Percentiles rank a stretch among this genome's conserved stretches.
Evolutionary conservation across 352 stramenopile species (phyloP).

Genomic region (Pythium brachiatum): DNA sequence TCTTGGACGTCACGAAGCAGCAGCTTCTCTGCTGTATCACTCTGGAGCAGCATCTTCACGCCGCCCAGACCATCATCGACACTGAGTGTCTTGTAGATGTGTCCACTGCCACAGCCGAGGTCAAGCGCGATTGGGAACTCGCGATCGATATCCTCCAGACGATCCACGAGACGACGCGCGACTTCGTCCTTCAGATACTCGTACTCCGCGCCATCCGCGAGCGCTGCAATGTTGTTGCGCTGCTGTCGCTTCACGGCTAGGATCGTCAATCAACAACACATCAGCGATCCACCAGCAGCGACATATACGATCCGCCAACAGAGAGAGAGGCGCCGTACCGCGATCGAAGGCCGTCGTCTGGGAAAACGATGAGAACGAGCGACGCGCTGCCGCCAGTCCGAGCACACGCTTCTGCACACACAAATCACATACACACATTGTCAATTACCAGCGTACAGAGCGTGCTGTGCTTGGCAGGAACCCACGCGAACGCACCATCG

Average conservation of each 20-base stretch:
- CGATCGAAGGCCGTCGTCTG: slow-evolving; percentile 59
- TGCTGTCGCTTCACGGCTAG: slow-evolving; percentile 78
- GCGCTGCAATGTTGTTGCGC: slow-evolving; percentile 67
- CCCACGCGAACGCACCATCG: not conserved
- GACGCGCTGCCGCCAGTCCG: slow-evolving; percentile 10
- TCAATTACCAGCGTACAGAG: not conserved
- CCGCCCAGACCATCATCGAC: slow-evolving; percentile 66
- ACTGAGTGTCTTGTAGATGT: slow-evolving; percentile 82
- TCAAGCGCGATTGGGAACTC: slow-evolving; percentile 79
- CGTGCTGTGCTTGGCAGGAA: not conserved
- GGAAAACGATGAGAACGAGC: slow-evolving; percentile 54
- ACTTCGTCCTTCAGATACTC: slow-evolving; percentile 88
- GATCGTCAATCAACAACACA: slow-evolving; percentile 3
- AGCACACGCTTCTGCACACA: not conserved
- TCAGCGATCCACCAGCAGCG: not conserved
- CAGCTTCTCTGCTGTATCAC: slow-evolving; percentile 72
- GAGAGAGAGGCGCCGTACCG: slow-evolving; percentile 21
- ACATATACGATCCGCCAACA: not conserved
- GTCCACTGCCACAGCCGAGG: slow-evolving; percentile 72
- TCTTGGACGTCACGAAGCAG: slow-evolving; percentile 59
- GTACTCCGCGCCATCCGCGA: slow-evolving; percentile 65
- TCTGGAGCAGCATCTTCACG: slow-evolving; percentile 78
- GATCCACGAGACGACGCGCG: slow-evolving; percentile 75
- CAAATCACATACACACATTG: not conserved
- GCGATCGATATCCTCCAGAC: slow-evolving; percentile 82